Evolutionary conservation across 1,284 basidiomycete species (phyloP), one percentile per base, ranked within the genome.

Genomic region (Ustilago trichophora): DNA sequence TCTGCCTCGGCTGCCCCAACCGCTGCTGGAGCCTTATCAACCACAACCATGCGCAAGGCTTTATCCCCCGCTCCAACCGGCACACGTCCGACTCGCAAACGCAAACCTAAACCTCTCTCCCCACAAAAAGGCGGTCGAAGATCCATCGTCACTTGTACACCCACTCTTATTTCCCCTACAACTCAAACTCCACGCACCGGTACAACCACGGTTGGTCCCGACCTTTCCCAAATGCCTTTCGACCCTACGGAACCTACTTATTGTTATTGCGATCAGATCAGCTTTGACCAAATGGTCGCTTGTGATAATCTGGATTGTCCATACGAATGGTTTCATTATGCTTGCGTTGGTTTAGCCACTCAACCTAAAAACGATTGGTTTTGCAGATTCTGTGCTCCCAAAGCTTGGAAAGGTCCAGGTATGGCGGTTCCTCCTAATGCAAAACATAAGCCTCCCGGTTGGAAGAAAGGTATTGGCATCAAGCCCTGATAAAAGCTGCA

Each of bases 191-290:
- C 34, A 1, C 37, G 38, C 19, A 5, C 27, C 4, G 19, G 26
- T 4, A 38, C 27, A 12, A 36, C 43, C 5, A 9, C 33, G 6
- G 46, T 65, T 3, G 54, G 50, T 3, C 62, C 62, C 0, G 62
- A 65, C 27, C 43, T 37, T 0, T 50, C 50, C 9, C 67, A 73
- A 19, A 75, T 79, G 66, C 75, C 80, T 6, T 66, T 78, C 31
- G 73, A 72, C 43, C 83, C 83, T 1, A 84, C 83, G 62, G 85
- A 85, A 69, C 85, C 84, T 27, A 80, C 77, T 21, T 85, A 85
- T 71, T 85, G 85, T 70, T 84, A 84, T 73, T 85, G 85, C 72
- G 73, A 84, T 43, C 75, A 83, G 34, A 83, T 84, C 18, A 84
- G 83, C 2, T 83, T 81, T 41, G 85, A 84, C 38, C 71, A 83